Percentiles rank a stretch among this genome's conserved stretches.
Conservation (phyloP, 768 basidiomycete genomes). For the Termitomyces sp. region DNA sequence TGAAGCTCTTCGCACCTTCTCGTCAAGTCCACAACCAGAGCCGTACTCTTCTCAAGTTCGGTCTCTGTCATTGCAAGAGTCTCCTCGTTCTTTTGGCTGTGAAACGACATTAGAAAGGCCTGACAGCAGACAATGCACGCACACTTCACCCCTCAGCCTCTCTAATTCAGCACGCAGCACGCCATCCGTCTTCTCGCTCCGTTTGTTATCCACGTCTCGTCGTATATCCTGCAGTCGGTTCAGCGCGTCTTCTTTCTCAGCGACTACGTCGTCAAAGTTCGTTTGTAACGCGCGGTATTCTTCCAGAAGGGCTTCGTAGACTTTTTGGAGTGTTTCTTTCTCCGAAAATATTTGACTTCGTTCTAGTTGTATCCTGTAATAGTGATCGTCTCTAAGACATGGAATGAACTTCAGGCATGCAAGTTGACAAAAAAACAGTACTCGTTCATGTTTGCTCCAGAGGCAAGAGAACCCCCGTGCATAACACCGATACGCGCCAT, state of each 20-base stretch:
- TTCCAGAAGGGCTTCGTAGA: slow-evolving; percentile 68
- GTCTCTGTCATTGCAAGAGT: slow-evolving; percentile 77
- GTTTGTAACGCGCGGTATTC: slow-evolving; percentile 74
- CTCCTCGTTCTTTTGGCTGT: slow-evolving; percentile 91
- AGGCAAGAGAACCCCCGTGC: slow-evolving; percentile 39
- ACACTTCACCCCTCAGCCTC: slow-evolving; percentile 78
- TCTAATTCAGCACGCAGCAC: slow-evolving; percentile 79
- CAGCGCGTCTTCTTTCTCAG: slow-evolving; percentile 75
- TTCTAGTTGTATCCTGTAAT: slow-evolving; percentile 80
- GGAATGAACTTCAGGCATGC: slow-evolving; percentile 8
- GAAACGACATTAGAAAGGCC: slow-evolving; percentile 16
- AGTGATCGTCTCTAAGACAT: slow-evolving; percentile 74
- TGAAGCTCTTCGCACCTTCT: slow-evolving; percentile 81
- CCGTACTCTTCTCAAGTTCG: slow-evolving; percentile 77
- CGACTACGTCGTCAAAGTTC: slow-evolving; percentile 65
- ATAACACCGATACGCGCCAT: slow-evolving; percentile 66
- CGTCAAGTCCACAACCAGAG: slow-evolving; percentile 63
- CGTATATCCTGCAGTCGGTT: slow-evolving; percentile 54
- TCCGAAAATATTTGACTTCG: slow-evolving; percentile 71
- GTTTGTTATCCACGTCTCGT: slow-evolving; percentile 51
- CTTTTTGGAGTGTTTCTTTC: slow-evolving; percentile 82
- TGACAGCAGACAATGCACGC: slow-evolving; percentile 28
- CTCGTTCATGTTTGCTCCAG: slow-evolving; percentile 74
- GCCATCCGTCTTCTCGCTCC: slow-evolving; percentile 71
- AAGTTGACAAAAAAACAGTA: slow-evolving; percentile 21